Conservation (phyloP, 2,329 filamentous ascomycete genomes). For the Juglanconis oblonga region DNA sequence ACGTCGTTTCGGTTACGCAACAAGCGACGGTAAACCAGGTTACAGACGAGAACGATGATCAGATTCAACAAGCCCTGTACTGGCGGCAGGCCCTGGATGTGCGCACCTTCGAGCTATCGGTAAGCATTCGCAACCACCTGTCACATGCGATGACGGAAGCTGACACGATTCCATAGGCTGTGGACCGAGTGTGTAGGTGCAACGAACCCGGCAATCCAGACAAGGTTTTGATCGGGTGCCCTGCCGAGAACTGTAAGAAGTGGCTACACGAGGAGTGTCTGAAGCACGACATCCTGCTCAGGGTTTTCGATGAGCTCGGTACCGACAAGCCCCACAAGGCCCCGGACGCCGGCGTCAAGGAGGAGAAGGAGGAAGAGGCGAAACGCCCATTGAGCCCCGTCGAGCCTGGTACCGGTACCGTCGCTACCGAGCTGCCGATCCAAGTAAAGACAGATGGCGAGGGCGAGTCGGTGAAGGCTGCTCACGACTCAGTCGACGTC, state of each 20-base stretch:
- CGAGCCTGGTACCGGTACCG: constrained; percentile 45
- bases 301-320: constrained; percentile 49
- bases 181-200: constrained; percentile 57
- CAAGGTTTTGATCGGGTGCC: constrained; percentile 57
- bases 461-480: constrained; percentile 29
- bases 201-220: constrained; percentile 60
- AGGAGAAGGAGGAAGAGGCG: constrained; percentile 39
- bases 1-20: constrained; percentile 66
- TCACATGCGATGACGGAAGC: background rate
- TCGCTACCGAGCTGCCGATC: constrained; percentile 48
- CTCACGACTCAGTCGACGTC: constrained; percentile 34
- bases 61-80: constrained; percentile 57
- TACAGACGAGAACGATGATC: constrained; percentile 66
- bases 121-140: constrained; percentile 31
- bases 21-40: constrained; percentile 62
- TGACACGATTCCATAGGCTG: constrained; percentile 36
- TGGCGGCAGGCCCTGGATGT: constrained; percentile 64
- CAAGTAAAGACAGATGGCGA: constrained; percentile 48
- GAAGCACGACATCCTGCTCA: constrained; percentile 50
- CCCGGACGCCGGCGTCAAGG: constrained; percentile 28
- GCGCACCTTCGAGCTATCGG: constrained; percentile 55
- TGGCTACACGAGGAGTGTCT: constrained; percentile 66
- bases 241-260: constrained; percentile 49
- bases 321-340: constrained; percentile 46
- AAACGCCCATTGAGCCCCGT: constrained; percentile 50